Conservation (phyloP, 768 basidiomycete genomes). For the Calocybe indica region DNA sequence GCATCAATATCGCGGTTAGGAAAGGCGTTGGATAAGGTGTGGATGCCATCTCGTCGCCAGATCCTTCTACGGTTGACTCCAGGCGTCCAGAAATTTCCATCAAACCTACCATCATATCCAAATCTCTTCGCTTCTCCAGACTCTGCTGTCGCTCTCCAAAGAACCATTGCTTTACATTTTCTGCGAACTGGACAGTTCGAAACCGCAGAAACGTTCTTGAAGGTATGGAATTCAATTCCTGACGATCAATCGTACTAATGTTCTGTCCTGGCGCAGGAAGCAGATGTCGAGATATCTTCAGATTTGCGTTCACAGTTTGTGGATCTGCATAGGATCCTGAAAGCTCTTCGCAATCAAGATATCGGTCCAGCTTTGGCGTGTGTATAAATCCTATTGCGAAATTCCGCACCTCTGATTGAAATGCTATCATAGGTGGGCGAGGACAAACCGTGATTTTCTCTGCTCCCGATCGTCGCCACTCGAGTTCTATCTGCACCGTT, state of each 20-base stretch:
- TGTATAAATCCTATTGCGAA: conserved; percentile 5
- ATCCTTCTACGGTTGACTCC: conserved; percentile 6
- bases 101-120: conserved; percentile 58
- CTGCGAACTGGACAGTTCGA: conserved; percentile 79
- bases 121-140: conserved; percentile 58
- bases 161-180: conserved; percentile 70
- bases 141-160: conserved; percentile 58
- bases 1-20: conserved; percentile 70
- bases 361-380: conserved; percentile 77
- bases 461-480: conserved; percentile 68
- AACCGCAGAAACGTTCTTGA: conserved; percentile 67
- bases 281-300: conserved; percentile 46
- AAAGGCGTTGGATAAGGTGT: conserved; percentile 88
- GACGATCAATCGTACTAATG: background rate
- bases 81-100: conserved; percentile 47
- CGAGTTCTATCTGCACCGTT: conserved; percentile 87
- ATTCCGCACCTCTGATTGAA: conserved; percentile 1
- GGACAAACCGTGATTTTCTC: conserved; percentile 59
- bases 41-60: conserved; percentile 7
- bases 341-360: conserved; percentile 57
- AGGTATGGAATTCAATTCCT: conserved; percentile 35
- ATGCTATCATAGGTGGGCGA: conserved; percentile 64
- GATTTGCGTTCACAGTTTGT: conserved; percentile 53
- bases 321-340: conserved; percentile 68
- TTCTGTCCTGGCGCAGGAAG: conserved; percentile 45